Percentiles rank a stretch among this genome's conserved stretches.
Conservation (phyloP, 495 filamentous ascomycete species). For the Lophium mytilinum region DNA sequence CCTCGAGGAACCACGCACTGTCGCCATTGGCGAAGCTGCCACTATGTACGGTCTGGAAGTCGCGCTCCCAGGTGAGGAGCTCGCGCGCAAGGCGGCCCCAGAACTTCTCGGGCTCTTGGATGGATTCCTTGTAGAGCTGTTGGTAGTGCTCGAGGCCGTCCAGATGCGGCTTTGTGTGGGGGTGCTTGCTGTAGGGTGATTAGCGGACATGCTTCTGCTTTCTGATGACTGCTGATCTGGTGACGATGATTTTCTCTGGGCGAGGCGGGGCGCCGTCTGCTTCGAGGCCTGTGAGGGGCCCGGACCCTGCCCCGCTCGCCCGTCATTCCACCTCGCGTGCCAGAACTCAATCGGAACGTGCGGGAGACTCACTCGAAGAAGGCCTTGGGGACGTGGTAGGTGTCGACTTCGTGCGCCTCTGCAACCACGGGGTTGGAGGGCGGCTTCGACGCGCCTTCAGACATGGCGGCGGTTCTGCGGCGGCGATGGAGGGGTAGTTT, state of each 20-base stretch:
- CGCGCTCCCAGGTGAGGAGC: slow-evolving; percentile 78
- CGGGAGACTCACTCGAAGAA: slow-evolving; percentile 49
- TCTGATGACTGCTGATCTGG: slow-evolving; percentile 25
- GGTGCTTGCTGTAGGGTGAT: slow-evolving; percentile 51
- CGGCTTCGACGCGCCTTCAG: slow-evolving; percentile 48
- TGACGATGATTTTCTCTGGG: slow-evolving; percentile 6
- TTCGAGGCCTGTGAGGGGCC: background rate
- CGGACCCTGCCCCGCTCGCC: background rate
- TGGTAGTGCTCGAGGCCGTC: slow-evolving; percentile 79
- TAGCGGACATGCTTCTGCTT: background rate
- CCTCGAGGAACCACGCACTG: slow-evolving; percentile 90
- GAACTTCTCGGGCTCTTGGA: slow-evolving; percentile 83
- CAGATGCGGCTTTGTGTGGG: slow-evolving; percentile 54
- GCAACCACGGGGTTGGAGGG: slow-evolving; percentile 61
- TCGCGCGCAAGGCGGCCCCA: slow-evolving; percentile 82
- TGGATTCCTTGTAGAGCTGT: slow-evolving; percentile 90
- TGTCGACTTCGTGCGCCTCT: slow-evolving; percentile 81
- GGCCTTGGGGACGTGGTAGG: slow-evolving; percentile 58
- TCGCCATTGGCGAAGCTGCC: slow-evolving; percentile 77
- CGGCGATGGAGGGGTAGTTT: background rate
- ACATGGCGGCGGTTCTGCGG: slow-evolving; percentile 47
- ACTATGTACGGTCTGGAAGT: slow-evolving; percentile 83
- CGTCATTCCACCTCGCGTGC: background rate
- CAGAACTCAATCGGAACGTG: too few relatives aligned
- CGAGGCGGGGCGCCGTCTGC: background rate